These are phyloP conservation scores for Aspergillus costaricaensis DNA, from an alignment of 2,329 filamentous ascomycete species.

Conservation along the genomic window DNA sequence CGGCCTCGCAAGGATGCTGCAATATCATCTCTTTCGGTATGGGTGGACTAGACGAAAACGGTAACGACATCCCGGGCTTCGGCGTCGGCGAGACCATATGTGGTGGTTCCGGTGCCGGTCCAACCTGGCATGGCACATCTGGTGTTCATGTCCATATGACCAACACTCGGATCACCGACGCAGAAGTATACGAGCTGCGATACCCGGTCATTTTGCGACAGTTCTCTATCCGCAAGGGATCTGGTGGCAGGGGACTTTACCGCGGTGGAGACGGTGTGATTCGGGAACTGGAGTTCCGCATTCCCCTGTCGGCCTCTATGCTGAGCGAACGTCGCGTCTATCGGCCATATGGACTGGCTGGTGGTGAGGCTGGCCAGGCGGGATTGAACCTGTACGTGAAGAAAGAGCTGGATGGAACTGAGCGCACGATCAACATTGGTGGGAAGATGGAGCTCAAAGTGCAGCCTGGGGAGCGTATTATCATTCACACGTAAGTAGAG, in stretches of 20 bases:
- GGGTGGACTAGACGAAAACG: slow-evolving; percentile 65
- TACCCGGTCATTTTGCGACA: slow-evolving; percentile 75
- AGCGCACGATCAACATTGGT: slow-evolving; percentile 60
- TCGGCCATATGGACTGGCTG: slow-evolving; percentile 78
- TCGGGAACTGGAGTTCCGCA: slow-evolving; percentile 80
- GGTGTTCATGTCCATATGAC: slow-evolving; percentile 87
- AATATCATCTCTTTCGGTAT: slow-evolving; percentile 81
- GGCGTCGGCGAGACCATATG: slow-evolving; percentile 89
- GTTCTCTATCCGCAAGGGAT: slow-evolving; percentile 67
- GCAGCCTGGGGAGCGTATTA: slow-evolving; percentile 62
- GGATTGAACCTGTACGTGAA: slow-evolving; percentile 88
- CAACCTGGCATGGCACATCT: slow-evolving; percentile 72
- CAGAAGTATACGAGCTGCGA: slow-evolving; percentile 77
- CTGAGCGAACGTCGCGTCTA: slow-evolving; percentile 75
- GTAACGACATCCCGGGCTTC: slow-evolving; percentile 67
- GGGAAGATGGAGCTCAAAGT: slow-evolving; percentile 65
- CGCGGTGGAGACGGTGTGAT: slow-evolving; percentile 75
- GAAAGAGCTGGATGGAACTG: slow-evolving; percentile 62
- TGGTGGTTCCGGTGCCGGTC: slow-evolving; percentile 74
- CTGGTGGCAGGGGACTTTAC: slow-evolving; percentile 67
- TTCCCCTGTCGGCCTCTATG: slow-evolving; percentile 77
- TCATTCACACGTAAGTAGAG: slow-evolving; percentile 55
- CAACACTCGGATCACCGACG: slow-evolving; percentile 82
- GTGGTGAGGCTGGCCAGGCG: slow-evolving; percentile 74
- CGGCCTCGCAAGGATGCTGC: slow-evolving; percentile 76